Base-by-base conservation (phyloP, 2,329 filamentous ascomycete species). In the Colletotrichum orbiculare region DNA sequence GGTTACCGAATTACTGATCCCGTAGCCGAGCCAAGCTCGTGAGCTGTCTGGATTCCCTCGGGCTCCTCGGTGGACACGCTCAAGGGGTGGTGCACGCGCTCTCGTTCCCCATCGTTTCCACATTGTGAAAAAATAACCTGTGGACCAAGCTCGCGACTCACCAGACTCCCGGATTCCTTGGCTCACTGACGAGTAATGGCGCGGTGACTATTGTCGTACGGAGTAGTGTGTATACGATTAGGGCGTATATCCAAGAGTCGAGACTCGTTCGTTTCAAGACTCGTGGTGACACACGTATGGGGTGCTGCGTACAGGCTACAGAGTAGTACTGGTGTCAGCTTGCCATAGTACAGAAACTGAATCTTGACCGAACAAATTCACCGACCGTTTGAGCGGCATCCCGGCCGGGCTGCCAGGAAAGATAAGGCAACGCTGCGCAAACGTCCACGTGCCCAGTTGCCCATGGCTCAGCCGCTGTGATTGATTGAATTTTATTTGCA, bases 61-160 rank as follows among this genome's bases (percentile, higher is more conserved):
- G 25, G 25, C 25, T 25, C 4, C 6, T 25, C 17, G 43, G 33
- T 48, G 41, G 47, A 56, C 45, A 47, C 37, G 12, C 34, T 17
- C 33, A 17, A 7, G 38, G 39, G 39, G 25, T 25, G 13, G 47
- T 47, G 34, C 37, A 37, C 47, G 41, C 60, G 54, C 9, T 64
- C 48, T 12, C 15, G n/a, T 55, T 53, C 35, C 25, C 58, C 46
- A 56, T 43, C 39, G 52, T 65, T 62, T 56, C 58, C 47, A 62
- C 58, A 38, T 35, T 33, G 53, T n/a, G 13, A 25, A 41, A 53
- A 58, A 60, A 62, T 65, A 62, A 54, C 37, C 52, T 62, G 43
- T 62, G 58, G 52, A 65, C 58, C 58, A 52, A 65, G 58, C 62
- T 47, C 60, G 15, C 4, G 43, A 17, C 39, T 60, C 46, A 17